These are phyloP conservation scores for Linderniella brevidens DNA, from an alignment of 257 asterid species.

Conservation along the genomic window DNA sequence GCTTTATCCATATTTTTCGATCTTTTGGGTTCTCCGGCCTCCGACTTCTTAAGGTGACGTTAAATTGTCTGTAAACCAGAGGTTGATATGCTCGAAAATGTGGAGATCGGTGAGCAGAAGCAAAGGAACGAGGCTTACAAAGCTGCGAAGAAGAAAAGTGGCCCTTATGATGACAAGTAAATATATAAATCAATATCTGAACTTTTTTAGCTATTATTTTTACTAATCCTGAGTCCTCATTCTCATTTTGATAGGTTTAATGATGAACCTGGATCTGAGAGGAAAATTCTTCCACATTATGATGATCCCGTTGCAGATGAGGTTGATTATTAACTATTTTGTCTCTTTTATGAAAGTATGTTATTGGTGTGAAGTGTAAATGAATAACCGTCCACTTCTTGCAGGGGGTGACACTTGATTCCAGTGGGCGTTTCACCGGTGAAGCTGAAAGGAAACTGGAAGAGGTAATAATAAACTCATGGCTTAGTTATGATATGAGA, in stretches of 20 bases:
- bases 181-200: conserved; percentile 7
- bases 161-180: conserved; percentile 81
- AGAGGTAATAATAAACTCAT: conserved; percentile 37
- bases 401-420: conserved; percentile 83
- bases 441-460: conserved; percentile 88
- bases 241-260: conserved; percentile 29
- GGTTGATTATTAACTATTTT: conserved; percentile 22
- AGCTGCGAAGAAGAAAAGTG: conserved; percentile 77
- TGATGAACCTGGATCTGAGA: conserved; percentile 44
- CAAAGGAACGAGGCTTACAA: conserved; percentile 73
- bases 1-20: conserved; percentile 25
- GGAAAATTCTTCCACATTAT: conserved; percentile 81
- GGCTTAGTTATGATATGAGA: too few relatives aligned
- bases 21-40: conserved; percentile 49
- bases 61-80: conserved; percentile 84
- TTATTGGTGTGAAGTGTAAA: too few relatives aligned
- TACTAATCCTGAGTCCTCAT: too few relatives aligned
- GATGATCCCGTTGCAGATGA: conserved; percentile 84
- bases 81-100: conserved; percentile 93
- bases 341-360: too few relatives aligned
- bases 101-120: conserved; percentile 96
- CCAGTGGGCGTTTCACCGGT: conserved; percentile 68
- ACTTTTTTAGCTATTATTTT: too few relatives aligned
- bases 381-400: conserved; percentile 6
- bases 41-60: conserved; percentile 87